Evolutionary conservation across 169 alveolate genomes (phyloP).

Genomic region (Plasmodium gallinaceum): DNA sequence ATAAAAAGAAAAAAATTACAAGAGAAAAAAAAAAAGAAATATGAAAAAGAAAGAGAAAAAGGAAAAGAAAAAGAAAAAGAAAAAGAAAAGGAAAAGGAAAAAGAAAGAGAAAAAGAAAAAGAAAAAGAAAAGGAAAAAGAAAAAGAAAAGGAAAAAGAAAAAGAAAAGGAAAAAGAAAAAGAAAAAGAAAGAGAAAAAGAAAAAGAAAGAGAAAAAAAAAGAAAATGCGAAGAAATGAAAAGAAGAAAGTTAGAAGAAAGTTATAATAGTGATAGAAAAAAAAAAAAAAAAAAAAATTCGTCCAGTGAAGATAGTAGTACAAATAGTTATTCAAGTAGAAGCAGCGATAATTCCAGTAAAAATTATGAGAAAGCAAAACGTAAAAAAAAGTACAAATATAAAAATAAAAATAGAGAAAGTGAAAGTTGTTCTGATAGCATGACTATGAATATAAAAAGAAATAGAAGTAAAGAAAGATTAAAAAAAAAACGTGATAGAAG

Average conservation of each 20-base stretch:
- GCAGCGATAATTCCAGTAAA: not conserved
- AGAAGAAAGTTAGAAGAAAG: not conserved
- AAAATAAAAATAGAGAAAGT: not conserved
- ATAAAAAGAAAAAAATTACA: conserved; percentile 10
- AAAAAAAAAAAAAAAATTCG: not conserved
- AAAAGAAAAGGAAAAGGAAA: not conserved
- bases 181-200: not conserved
- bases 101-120: not conserved
- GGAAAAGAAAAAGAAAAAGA: not conserved
- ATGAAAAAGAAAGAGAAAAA: conserved; percentile 11
- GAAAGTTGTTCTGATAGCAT: not conserved
- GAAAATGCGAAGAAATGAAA: not conserved
- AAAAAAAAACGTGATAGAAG: conserved; percentile 15
- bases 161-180: not conserved
- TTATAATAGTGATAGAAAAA: not conserved
- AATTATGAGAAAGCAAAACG: not conserved
- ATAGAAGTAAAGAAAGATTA: conserved; percentile 7
- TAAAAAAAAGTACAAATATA: not conserved
- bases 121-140: not conserved
- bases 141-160: not conserved
- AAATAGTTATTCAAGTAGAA: not conserved
- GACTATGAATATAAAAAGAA: not conserved
- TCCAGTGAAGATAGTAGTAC: not conserved
- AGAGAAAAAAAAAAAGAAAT: not conserved
- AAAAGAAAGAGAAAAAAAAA: not conserved